Percentiles rank a stretch among this genome's conserved stretches.
Evolutionary conservation across 306 rosid genomes (phyloP).

Genomic region (Prunus fruticosa): DNA sequence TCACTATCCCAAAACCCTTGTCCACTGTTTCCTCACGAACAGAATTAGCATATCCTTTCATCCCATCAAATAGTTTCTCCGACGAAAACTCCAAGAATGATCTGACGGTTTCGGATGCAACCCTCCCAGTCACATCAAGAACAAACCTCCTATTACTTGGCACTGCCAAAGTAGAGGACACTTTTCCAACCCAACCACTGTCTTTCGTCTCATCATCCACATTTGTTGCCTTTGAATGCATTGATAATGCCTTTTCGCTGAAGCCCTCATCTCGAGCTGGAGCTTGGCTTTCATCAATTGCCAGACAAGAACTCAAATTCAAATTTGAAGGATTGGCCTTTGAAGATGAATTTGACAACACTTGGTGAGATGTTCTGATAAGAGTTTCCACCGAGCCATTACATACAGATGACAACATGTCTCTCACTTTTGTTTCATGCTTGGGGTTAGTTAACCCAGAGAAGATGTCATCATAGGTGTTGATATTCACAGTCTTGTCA

Average conservation of each 20-base stretch:
- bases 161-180: slow-evolving; percentile 55
- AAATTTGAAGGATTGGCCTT: slow-evolving; percentile 4
- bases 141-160: slow-evolving; percentile 62
- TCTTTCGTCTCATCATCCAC: slow-evolving; percentile 23
- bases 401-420: slow-evolving; percentile 54
- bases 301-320: slow-evolving; percentile 6
- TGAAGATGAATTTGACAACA: slow-evolving; percentile 43
- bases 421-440: slow-evolving; percentile 58
- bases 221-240: slow-evolving; percentile 10
- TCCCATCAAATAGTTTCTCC: slow-evolving; percentile 46
- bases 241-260: slow-evolving; percentile 14
- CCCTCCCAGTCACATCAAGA: slow-evolving; percentile 63
- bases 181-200: slow-evolving; percentile 45
- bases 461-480: slow-evolving; percentile 67
- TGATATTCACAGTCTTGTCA: slow-evolving; percentile 79
- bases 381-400: slow-evolving; percentile 74
- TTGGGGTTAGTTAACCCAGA: slow-evolving; percentile 74
- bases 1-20: slow-evolving; percentile 37
- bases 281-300: slow-evolving; percentile 12
- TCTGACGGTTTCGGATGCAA: slow-evolving; percentile 67
- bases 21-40: slow-evolving; percentile 53
- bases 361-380: slow-evolving; percentile 67
- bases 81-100: slow-evolving; percentile 58
- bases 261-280: slow-evolving; percentile 7
- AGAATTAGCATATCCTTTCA: slow-evolving; percentile 32